Evolutionary conservation across 2,329 filamentous ascomycete species (phyloP), one percentile per base, ranked within the genome.

Genomic region (Aureobasidium subglaciale): DNA sequence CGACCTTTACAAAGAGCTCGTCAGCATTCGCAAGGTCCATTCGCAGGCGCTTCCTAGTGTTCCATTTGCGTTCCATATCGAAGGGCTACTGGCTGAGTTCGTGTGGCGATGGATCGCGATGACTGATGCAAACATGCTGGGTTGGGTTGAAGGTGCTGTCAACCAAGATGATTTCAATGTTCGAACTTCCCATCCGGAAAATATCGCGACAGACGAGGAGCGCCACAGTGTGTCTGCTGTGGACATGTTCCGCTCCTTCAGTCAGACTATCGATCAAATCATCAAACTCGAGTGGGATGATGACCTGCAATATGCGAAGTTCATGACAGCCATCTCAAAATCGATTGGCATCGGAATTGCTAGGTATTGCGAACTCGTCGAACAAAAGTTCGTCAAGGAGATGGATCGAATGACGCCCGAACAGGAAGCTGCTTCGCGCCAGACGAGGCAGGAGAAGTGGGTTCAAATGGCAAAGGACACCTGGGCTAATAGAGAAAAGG

Each of bases 71-170:
- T 96, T 97, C 68, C 84, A 90, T 61, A 81, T 99, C 40, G 93
- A 99, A 70, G 82, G 85, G 38, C 75, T 95, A 15, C 78, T 99
- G 16, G 87, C 91, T 59, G 86, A 88, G 32, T 99, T 97, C 69
- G 93, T 97, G 5, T 97, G 91, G 91, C 84, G 90, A 57, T 99
- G 91, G 91, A 89, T 99, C 60, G 79, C 81, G 54, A 82, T 84
- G 60, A 90, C 90, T 7, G 90, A 97, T 64, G 75, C 76, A 30
- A 90, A 86, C 65, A 85, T 96, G 65, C 78, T 87, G 59, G 84
- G 84, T 22, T 93, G 93, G 76, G 88, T 97, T 35, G 90, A 95
- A 43, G 83, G 92, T 64, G 91, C 93, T 8, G 86, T 96, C 70
- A 92, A 90, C 68, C 88, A 95, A 63, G 93, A 99, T 68, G 74